Base-by-base conservation (phyloP, 208 protist genomes). In the Trypanosoma mega region DNA sequence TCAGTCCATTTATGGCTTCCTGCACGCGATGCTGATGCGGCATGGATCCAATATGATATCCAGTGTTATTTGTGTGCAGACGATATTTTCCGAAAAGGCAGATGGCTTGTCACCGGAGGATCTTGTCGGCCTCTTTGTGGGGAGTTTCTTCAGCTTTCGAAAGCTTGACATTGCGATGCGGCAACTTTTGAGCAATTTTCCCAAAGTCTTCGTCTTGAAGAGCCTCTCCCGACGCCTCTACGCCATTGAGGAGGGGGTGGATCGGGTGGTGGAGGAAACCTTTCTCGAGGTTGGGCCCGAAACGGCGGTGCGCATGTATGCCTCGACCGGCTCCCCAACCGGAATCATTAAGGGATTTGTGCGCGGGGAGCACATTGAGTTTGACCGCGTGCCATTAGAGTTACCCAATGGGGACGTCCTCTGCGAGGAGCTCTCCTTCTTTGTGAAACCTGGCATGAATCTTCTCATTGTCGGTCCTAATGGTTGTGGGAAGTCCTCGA, bases 391-490 rank as follows among this genome's bases (percentile, higher is more conserved):
- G 18, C 73, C 80, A 8, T 70, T 96, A 24, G 62, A 67, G 2
- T 64, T 88, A 29, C 90, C 90, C 11, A 77, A 63, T 9, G 72
- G 72, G 27, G 66, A 87, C 47, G 60, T 78, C 14, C 59, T 97
- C 11, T 91, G 85, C 45, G 47, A 49, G 18, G 55, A 59, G 26
- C 58, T 97, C 21, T 85, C 78, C 14, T 96, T 97, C 60, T 69
- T 77, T 56, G 84, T 95, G 2, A 74, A 77, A 47, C 76, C 77
- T 0, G 86, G 94, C 2, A 92, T 90, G 68, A 93, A 93, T 68
- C 44, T 96, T 24, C 82, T 97, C 39, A 86, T 98, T 26, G 90
- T 92, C 47, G 94, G 94, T 4, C 90, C 85, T 9, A 97, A 94
- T 63, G 94, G 94, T 21, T 89, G 76, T 63, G 94, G 94, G 30